Evolutionary conservation across 2,329 filamentous ascomycete genomes (phyloP), one percentile per base, ranked within the genome.

Genomic region (Fusarium graminum): DNA sequence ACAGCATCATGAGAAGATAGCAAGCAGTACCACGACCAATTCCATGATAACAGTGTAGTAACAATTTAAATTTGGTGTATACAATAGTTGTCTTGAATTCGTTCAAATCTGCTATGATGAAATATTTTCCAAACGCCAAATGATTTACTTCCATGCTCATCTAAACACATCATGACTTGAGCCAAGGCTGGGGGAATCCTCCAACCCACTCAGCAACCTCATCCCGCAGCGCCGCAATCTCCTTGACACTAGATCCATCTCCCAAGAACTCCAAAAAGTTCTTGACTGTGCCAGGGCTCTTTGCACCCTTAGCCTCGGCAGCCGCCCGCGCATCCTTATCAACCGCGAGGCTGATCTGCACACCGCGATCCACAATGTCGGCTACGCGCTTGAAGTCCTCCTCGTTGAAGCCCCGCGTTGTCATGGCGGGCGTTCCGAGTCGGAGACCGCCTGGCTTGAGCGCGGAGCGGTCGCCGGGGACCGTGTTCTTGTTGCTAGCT

Each of bases 401-500:
- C 70, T 92, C 88, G 65, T 85, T 85, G 78, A 97, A 93, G 10
- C 94, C 94, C 61, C 94, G 87, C 16, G 92, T 97, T 19, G 94
- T 97, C 94, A 98, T 98, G 68, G 94, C 94, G 0, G 94, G 94
- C 1, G 93, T 94, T 52, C 94, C 94, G 77, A 97, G 92, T 68
- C 94, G 90, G 66, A 97, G 85, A 68, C 94, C 94, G 70, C 93
- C 93, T 26, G 94, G 94, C 71, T 93, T 92, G 75, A 97, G 86
- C 0, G 94, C 94, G 0, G 92, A 97, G 77, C 90, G 92, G 80
- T 97, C 94, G 29, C 94, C 94, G 2, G 94, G 94, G 0, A 97
- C 93, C 2, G 94, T 97, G 84, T 98, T 97, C 86, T 98, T 98
- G 86, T 98, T 98, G 76, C 91, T 90, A 7, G 94, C 94, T 41